Evolutionary conservation across 805 yeast genomes (phyloP), one percentile per base, ranked within the genome.

Genomic region (Isabelozyma heimii): DNA sequence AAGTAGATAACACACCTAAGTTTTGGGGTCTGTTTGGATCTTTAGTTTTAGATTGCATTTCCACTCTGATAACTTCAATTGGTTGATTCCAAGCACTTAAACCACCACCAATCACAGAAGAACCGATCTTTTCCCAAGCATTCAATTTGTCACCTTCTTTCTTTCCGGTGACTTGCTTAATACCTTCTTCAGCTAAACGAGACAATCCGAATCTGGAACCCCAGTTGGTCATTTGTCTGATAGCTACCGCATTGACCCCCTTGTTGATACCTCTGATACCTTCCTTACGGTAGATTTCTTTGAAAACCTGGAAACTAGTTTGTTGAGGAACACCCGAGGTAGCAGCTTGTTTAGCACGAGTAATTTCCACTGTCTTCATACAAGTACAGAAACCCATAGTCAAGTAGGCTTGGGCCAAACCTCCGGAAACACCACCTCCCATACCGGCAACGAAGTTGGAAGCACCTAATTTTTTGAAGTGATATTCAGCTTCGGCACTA

Each of bases 41-140:
- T 44, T 70, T 75, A n/a, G 91, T 90, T 75, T 87, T 87, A 49
- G 96, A 87, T 75, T 94, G 99, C 97, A 94, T 91, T 73, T 94
- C 99, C 15, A 94, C 96, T 70, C 99, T 84, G 57, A 91, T 87
- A 47, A 94, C 99, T 74, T 94, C 99, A 62, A 94, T 91, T 38
- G 98, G 99, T 75, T 94, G 99, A 73, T 94, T 94, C 98, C 99
- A 94, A 14, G 98, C 97, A 51, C 92, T 84, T 55, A 94, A 81
- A 55, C 97, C 97, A 75, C 99, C 99, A 81, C 99, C 99, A 53
- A 94, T 73, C 8, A 87, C 89, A 14, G 95, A 84, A 5, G 96
- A 90, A 24, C 80, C 73, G 48, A 94, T 86, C 72, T 91, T 91
- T 67, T 94, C 98, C 17, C 74, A 58, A 1, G 95, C 89, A 52